A percentile compares a stretch with the other conserved stretches of the same genome.
Evolutionary conservation across 495 filamentous ascomycete genomes (phyloP).

Genomic region (Aspergillus wentii): DNA sequence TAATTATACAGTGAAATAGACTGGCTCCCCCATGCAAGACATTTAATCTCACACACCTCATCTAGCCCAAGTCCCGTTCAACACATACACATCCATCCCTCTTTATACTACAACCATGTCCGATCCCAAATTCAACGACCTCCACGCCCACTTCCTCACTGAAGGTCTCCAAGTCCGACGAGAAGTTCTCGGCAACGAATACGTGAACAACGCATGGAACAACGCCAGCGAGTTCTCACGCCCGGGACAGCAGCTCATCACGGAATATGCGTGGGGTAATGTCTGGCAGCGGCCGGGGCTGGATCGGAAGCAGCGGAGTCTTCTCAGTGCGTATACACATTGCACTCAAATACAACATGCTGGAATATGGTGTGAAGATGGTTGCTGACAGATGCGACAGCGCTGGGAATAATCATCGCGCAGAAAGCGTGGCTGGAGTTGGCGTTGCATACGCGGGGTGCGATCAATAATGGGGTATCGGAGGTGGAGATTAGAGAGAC

Average conservation of each 20-base stretch:
- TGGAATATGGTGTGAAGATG: background rate
- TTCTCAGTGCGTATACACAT: slow-evolving; percentile 29
- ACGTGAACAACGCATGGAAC: slow-evolving; percentile 25
- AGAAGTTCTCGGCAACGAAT: slow-evolving; percentile 32
- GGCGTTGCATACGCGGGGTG: slow-evolving; percentile 44
- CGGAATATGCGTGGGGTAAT: slow-evolving; percentile 44
- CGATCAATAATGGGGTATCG: slow-evolving; percentile 40
- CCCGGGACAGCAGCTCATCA: slow-evolving; percentile 36
- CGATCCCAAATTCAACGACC: slow-evolving; percentile 12
- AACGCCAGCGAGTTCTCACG: slow-evolving; percentile 26
- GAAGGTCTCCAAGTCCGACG: slow-evolving; percentile 49
- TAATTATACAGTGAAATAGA: no score
- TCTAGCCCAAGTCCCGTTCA: no score
- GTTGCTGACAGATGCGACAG: background rate
- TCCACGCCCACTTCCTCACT: slow-evolving; percentile 48
- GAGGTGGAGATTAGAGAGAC: slow-evolving; percentile 51
- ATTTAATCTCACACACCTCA: no score
- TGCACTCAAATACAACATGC: background rate
- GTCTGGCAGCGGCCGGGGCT: slow-evolving; percentile 47
- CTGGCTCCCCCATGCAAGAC: no score
- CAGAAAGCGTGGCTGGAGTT: slow-evolving; percentile 41
- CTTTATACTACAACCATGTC: slow-evolving; percentile 6
- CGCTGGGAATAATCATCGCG: slow-evolving; percentile 45
- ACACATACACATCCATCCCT: no score
- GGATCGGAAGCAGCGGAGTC: slow-evolving; percentile 36